These are phyloP conservation scores for Microcyclosporella mali DNA, from an alignment of 2,329 filamentous ascomycete genomes.

Conservation along the genomic window DNA sequence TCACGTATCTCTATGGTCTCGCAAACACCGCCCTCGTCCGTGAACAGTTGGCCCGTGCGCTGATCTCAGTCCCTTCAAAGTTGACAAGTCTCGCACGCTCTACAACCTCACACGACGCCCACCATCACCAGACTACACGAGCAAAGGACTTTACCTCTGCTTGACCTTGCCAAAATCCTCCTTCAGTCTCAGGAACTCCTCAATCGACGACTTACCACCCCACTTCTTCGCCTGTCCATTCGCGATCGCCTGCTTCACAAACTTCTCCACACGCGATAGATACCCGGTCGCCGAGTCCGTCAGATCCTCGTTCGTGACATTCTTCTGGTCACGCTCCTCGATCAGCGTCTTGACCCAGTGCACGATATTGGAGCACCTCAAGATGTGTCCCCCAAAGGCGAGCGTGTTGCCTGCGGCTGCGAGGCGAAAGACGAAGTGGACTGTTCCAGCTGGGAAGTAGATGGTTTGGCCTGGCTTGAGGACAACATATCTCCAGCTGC, in stretches of 20 bases:
- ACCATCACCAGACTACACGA: background rate
- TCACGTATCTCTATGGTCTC: too few species aligned
- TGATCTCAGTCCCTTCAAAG: background rate
- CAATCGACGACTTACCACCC: constrained; percentile 24
- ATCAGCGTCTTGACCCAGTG: constrained; percentile 42
- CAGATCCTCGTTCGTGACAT: constrained; percentile 42
- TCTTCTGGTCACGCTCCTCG: constrained; percentile 37
- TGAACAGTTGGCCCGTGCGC: background rate
- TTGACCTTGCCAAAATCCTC: constrained; percentile 18
- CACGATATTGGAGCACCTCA: constrained; percentile 32
- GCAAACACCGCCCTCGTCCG: too few species aligned
- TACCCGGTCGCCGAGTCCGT: constrained; percentile 32
- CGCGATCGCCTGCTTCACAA: constrained; percentile 23
- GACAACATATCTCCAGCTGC: constrained; percentile 28
- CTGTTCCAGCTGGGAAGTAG: constrained; percentile 30
- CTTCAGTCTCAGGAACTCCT: constrained; percentile 27
- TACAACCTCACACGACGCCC: background rate
- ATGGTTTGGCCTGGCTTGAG: constrained; percentile 28
- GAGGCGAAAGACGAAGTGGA: constrained; percentile 32
- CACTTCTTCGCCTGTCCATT: constrained; percentile 22
- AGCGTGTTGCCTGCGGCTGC: constrained; percentile 26
- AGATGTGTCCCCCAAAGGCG: constrained; percentile 30
- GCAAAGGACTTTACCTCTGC: constrained; percentile 10
- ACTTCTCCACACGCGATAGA: constrained; percentile 26
- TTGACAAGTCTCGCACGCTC: background rate